Evolutionary conservation across 495 filamentous ascomycete species (phyloP), one percentile per base, ranked within the genome.

Genomic region (Trichoderma asperelloides): DNA sequence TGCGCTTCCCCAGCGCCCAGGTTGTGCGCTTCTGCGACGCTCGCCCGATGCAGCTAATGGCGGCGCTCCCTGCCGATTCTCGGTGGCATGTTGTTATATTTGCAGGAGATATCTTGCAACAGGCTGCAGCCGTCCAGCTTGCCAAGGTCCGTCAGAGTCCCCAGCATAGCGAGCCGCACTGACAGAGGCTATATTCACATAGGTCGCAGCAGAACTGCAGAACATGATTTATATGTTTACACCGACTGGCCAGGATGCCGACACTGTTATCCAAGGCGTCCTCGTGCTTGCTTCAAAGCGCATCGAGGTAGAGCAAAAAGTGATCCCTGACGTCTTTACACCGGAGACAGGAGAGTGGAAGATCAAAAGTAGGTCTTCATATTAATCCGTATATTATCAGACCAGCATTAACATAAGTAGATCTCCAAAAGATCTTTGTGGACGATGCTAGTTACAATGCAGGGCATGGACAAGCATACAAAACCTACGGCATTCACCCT

Each of bases 381-480:
- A 12, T 40, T 40, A 6, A 40, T 12, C 39, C 39, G 39, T 40
- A 40, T 12, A 40, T 40, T 40, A 6, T 40, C 39, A 40, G 39
- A 12, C 39, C 39, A 40, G 6, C 5, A 40, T 67, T 49, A 62
- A 41, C 62, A 45, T 8, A 60, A 25, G 33, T 43, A 88, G 87
- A 85, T 68, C 70, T 87, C 2, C 81, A 86, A 64, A 90, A 89
- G 67, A 80, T 86, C 5, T 90, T 82, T 73, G 82, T 85, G 43
- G 88, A 92, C 66, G 88, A 90, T 64, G 83, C 87, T 65, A 86
- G 82, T 73, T 87, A 89, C 74, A 85, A 89, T 66, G 77, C 79
- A 6, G 84, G 82, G n/a, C 86, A 89, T 64, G 88, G 87, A 0
- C 80, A 88, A 39, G 83, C 83, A 3, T 91, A 91, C 69, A 77